phyloP scores from a whole-genome alignment of 805 yeast genomes.

The Starmerella floricola region DNA sequence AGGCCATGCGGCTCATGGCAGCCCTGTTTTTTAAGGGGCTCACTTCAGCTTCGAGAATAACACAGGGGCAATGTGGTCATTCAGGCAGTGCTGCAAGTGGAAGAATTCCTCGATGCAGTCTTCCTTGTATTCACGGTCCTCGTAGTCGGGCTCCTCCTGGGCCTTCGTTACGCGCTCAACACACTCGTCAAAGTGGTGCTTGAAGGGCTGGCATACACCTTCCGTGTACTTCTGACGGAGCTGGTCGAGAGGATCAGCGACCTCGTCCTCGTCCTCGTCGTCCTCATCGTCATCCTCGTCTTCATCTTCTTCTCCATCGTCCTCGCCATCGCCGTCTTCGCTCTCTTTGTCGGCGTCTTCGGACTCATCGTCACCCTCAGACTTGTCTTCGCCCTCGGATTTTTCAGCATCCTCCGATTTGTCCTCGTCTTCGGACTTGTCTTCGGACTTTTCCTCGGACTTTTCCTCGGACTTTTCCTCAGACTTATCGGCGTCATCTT shows the following conservation, averaged over 20 bases:
- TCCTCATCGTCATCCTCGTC: slow-evolving; percentile 47
- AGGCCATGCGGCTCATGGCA: too few relatives aligned
- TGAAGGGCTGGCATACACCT: slow-evolving; percentile 55
- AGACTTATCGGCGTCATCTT: slow-evolving; percentile 21
- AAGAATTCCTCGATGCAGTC: slow-evolving; percentile 97
- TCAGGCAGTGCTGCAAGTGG: slow-evolving; percentile 89
- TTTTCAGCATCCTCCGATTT: slow-evolving; percentile 7
- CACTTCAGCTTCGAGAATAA: slow-evolving; percentile 77
- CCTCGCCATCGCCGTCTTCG: slow-evolving; percentile 19
- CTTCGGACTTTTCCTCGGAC: slow-evolving; percentile 11
- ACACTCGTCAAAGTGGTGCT: slow-evolving; percentile 90
- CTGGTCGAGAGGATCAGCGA: slow-evolving; percentile 51
- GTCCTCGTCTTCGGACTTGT: slow-evolving; percentile 16
- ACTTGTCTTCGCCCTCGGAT: slow-evolving; percentile 15
- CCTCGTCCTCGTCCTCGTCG: slow-evolving; percentile 59
- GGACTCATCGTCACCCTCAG: slow-evolving; percentile 23
- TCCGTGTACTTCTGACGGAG: slow-evolving; percentile 39
- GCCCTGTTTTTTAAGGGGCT: slow-evolving; percentile 52
- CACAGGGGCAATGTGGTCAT: slow-evolving; percentile 84
- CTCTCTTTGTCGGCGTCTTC: slow-evolving; percentile 26
- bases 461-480: slow-evolving; percentile 8
- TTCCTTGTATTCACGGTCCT: slow-evolving; percentile 69
- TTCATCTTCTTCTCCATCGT: slow-evolving; percentile 33
- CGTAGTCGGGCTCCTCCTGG: slow-evolving; percentile 75
- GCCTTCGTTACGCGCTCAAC: slow-evolving; percentile 86